These are phyloP conservation scores for Lolium multiflorum DNA, from an alignment of 176 grass and related monocot species.

Conservation along the genomic window DNA sequence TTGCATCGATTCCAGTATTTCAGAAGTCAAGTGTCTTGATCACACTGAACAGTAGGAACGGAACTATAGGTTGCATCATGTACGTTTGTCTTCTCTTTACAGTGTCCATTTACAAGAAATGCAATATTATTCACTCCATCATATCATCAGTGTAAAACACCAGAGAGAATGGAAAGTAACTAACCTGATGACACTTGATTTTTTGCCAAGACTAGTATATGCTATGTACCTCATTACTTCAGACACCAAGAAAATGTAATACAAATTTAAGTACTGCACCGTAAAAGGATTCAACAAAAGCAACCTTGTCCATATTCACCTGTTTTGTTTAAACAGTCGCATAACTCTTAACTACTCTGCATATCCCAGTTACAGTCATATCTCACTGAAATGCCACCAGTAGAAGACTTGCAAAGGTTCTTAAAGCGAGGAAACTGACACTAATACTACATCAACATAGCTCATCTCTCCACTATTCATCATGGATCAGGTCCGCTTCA, in stretches of 20 bases:
- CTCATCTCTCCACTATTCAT: neutral
- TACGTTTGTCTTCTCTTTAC: neutral
- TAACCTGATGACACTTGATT: neutral
- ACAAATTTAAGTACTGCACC: neutral
- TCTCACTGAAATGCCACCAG: neutral
- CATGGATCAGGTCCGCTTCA: neutral
- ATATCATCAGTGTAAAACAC: neutral
- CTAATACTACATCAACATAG: neutral
- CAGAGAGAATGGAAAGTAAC: neutral
- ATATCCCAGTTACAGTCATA: conserved; percentile 4
- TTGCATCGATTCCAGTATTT: too few relatives aligned
- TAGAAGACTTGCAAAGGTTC: neutral
- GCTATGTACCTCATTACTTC: neutral
- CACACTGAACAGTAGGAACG: neutral
- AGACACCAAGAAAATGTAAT: neutral
- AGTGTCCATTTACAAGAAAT: neutral
- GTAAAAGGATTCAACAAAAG: conserved; percentile 6
- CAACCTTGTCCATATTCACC: neutral
- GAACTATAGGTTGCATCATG: neutral
- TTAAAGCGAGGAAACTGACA: neutral
- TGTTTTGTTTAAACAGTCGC: neutral
- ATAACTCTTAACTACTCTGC: conserved; percentile 11
- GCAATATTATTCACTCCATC: neutral
- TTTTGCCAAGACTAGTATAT: neutral
- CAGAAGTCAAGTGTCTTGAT: neutral